Evolutionary conservation across 2,329 filamentous ascomycete species (phyloP).

Genomic region (Stachybotrys chartarum): DNA sequence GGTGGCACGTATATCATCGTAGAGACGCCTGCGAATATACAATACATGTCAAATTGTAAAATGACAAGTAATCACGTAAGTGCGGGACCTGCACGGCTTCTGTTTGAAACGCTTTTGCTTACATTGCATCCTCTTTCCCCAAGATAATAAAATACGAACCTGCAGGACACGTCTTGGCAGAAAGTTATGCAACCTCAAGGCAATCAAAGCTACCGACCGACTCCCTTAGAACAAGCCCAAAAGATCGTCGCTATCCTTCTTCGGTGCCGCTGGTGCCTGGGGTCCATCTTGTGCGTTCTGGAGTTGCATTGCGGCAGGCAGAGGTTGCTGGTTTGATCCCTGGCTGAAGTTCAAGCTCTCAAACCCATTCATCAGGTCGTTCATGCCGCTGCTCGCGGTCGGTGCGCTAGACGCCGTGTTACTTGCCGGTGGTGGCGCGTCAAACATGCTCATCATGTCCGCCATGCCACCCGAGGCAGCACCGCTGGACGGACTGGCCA

Average conservation of each 20-base stretch:
- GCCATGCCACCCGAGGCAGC: conserved; percentile 43
- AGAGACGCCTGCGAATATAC: too few relatives aligned
- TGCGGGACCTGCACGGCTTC: too few relatives aligned
- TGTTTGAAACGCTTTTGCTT: too few relatives aligned
- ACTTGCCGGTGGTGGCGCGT: conserved; percentile 51
- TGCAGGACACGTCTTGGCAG: too few relatives aligned
- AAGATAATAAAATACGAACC: too few relatives aligned
- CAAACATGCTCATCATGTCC: conserved; percentile 64
- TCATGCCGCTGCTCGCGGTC: conserved; percentile 54
- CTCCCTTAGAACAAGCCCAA: conserved; percentile 30
- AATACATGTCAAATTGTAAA: too few relatives aligned
- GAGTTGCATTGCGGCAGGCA: conserved; percentile 56
- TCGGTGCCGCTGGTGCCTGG: conserved; percentile 28
- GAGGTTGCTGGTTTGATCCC: conserved; percentile 45
- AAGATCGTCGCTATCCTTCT: conserved; percentile 57
- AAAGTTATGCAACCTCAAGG: background rate
- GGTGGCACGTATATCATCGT: too few relatives aligned
- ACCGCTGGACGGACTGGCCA: conserved; percentile 52
- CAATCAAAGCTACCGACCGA: too few relatives aligned
- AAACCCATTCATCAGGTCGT: conserved; percentile 87
- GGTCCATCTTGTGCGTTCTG: conserved; percentile 22
- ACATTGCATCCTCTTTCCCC: too few relatives aligned
- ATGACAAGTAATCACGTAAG: too few relatives aligned
- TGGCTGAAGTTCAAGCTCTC: conserved; percentile 70
- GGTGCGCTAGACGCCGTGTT: conserved; percentile 30